phyloP scores from a whole-genome alignment of 2,329 filamentous ascomycete species.

The Hypoxylon sp. region DNA sequence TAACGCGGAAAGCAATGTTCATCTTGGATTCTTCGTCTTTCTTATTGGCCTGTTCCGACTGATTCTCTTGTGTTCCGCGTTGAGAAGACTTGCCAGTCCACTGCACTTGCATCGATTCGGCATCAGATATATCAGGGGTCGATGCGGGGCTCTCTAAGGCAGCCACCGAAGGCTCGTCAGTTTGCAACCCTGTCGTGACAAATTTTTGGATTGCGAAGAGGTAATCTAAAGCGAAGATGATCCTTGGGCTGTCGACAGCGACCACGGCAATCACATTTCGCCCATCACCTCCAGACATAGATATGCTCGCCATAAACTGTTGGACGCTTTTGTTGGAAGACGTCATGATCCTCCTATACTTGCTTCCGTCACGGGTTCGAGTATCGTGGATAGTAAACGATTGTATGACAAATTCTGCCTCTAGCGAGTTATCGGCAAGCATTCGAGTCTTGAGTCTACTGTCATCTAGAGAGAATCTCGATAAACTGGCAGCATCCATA shows the following conservation, averaged over 20 bases:
- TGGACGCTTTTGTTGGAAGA: conserved; percentile 94
- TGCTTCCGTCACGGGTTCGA: conserved; percentile 88
- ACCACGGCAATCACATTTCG: conserved; percentile 88
- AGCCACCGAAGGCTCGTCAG: conserved; percentile 68
- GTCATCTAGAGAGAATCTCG: conserved; percentile 93
- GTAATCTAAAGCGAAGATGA: conserved; percentile 97
- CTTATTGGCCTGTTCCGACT: conserved; percentile 33
- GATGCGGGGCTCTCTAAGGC: conserved; percentile 67
- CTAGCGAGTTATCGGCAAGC: conserved; percentile 89
- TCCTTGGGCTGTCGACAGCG: conserved; percentile 91
- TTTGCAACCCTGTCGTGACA: conserved; percentile 75
- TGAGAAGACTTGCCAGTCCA: conserved; percentile 55
- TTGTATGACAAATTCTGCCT: conserved; percentile 92
- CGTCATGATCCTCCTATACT: conserved; percentile 98
- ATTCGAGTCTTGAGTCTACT: conserved; percentile 92
- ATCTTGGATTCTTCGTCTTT: conserved; percentile 63
- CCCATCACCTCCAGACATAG: conserved; percentile 87
- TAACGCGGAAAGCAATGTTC: conserved; percentile 87
- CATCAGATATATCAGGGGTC: conserved; percentile 68
- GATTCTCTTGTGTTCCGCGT: conserved; percentile 41
- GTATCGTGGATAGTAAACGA: conserved; percentile 96
- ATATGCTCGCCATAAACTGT: conserved; percentile 97
- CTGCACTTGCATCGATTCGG: conserved; percentile 66
- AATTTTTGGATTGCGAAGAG: conserved; percentile 90
- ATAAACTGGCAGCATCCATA: conserved; percentile 82